Base-by-base conservation (phyloP, 2,329 filamentous ascomycete species). In the Gyromitra esculenta region DNA sequence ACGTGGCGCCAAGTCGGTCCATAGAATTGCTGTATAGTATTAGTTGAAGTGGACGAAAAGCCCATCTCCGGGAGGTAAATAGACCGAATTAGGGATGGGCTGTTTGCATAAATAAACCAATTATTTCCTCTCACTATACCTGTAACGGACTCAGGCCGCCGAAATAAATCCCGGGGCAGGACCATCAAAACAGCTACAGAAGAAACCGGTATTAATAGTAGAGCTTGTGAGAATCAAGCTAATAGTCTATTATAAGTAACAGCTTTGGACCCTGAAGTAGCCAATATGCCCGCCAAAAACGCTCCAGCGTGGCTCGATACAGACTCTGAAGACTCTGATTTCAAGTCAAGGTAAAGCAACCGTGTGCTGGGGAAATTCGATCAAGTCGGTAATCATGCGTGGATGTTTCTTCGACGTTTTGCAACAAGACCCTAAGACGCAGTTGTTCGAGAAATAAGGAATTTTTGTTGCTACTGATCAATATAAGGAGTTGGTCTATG, bases 321-420 rank as follows among this genome's bases (percentile, higher is more conserved):
- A 31, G 59, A 63, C 9, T 18, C 31, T 21, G 59, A 48, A 8
- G 41, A 63, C 13, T 63, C 59, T 31, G 41, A 45, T 45, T 63
- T 63, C 9, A 39, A 63, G 31, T 8, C 39, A n/a, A 41, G 59
- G 9, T 6, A 45, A 45, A 63, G 7, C 35, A 21, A 45, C 39
- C 18, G 39, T 25, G 59, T 63, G 11, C 7, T 63, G 0, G 41
- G 39, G n/a, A 45, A 15, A 63, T 63, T 63, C 39, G n/a, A 21
- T 25, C 39, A 25, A 5, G 35, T 25, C 25, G 2, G n/a, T 41
- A 41, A 9, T 54, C 35, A 25, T 7, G 63, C 63, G 54, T 35
- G 35, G n/a, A 0, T 0, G 13, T 7, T 63, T 63, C 11, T 63
- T 63, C 18, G 21, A 35, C 5, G 9, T 63, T 31, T 43, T 63